Percentiles rank a stretch among this genome's conserved stretches.
Conservation (phyloP, 179 eudicot genomes). For the Silene vulgaris region DNA sequence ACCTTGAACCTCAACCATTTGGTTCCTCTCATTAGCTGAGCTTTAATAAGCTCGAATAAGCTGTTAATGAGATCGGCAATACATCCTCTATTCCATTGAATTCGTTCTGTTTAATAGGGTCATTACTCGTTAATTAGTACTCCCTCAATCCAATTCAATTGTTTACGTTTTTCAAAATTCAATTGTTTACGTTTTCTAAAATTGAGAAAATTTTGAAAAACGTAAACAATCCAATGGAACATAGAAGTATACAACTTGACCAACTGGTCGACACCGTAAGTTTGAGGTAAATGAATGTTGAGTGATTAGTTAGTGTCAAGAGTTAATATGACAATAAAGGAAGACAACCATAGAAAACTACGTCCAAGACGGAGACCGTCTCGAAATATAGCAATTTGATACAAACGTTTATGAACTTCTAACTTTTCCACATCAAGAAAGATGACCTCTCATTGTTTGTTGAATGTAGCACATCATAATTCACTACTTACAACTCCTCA, state of each 20-base stretch:
- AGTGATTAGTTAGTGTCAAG: slow-evolving; percentile 3
- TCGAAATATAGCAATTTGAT: not conserved
- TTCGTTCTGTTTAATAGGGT: too few species aligned
- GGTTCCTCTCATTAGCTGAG: not conserved
- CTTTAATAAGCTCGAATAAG: not conserved
- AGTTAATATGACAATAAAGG: slow-evolving; percentile 7
- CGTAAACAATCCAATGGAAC: too few species aligned
- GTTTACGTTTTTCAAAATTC: too few species aligned
- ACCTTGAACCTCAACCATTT: not conserved
- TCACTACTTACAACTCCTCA: slow-evolving; percentile 11
- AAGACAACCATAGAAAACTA: slow-evolving; percentile 10
- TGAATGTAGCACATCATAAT: slow-evolving; percentile 21
- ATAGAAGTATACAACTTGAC: too few species aligned
- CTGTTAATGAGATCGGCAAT: too few species aligned
- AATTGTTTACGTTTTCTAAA: too few species aligned
- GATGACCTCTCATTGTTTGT: slow-evolving; percentile 27
- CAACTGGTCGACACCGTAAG: too few species aligned
- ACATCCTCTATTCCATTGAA: too few species aligned
- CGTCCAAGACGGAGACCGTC: not conserved
- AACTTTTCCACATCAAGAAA: slow-evolving; percentile 18
- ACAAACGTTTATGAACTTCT: slow-evolving; percentile 13
- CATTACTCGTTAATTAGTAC: too few species aligned
- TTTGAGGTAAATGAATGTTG: not conserved
- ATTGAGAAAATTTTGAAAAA: too few species aligned
- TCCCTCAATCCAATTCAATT: too few species aligned